Evolutionary conservation across 371 early-diverging fungal genomes (phyloP).

Genomic region (Syncephalastrum monosporum): DNA sequence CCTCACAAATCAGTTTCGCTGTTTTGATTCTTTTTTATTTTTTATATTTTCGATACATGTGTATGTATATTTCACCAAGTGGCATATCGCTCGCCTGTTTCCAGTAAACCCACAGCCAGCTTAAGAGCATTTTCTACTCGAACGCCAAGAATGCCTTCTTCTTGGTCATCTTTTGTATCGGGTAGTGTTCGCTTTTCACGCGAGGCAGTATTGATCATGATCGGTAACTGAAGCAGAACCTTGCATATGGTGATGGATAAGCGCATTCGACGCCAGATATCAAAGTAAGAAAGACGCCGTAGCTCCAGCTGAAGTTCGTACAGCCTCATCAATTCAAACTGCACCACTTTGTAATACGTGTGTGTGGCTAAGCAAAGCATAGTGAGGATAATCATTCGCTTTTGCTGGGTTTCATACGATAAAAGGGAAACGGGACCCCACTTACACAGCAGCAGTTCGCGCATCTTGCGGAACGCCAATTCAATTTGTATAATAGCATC

Average conservation of each 20-base stretch:
- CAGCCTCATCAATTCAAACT: conserved; percentile 58
- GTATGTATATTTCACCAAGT: conserved; percentile 21
- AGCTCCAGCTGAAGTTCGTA: conserved; percentile 63
- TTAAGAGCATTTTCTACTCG: conserved; percentile 54
- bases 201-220: conserved; percentile 52
- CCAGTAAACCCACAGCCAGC: conserved; percentile 53
- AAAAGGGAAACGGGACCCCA: background rate
- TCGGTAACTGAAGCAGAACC: conserved; percentile 56
- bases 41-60: too few relatives aligned
- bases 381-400: background rate
- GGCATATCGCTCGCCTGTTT: conserved; percentile 53
- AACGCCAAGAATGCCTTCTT: conserved; percentile 42
- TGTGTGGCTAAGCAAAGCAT: conserved; percentile 43
- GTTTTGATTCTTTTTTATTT: too few relatives aligned
- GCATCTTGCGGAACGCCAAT: conserved; percentile 55
- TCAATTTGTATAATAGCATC: conserved; percentile 63
- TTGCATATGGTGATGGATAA: conserved; percentile 57
- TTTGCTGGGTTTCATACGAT: background rate
- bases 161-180: conserved; percentile 16
- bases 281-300: conserved; percentile 56
- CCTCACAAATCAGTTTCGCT: too few relatives aligned
- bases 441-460: conserved; percentile 59
- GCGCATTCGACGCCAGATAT: conserved; percentile 57
- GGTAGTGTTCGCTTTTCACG: conserved; percentile 28
- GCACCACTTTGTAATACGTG: conserved; percentile 60